phyloP scores from a whole-genome alignment of 2,329 filamentous ascomycete genomes.

The Xylogone sp. region DNA sequence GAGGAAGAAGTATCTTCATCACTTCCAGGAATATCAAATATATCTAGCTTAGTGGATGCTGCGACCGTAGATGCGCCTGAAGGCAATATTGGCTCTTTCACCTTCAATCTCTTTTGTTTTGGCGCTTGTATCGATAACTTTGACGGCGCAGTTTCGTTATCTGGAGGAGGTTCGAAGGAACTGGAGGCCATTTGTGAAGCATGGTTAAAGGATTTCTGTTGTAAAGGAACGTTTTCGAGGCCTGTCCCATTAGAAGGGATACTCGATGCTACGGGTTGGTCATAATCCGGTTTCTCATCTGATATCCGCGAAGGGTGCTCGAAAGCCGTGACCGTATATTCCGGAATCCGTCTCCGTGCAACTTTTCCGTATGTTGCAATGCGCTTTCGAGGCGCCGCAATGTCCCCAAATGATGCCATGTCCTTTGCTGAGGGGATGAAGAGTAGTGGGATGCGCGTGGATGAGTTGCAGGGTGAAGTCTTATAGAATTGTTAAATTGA shows the following conservation, averaged over 20 bases:
- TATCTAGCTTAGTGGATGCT: slow-evolving; percentile 1
- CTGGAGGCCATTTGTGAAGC: background rate
- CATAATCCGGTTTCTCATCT: slow-evolving; percentile 4
- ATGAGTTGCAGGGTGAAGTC: background rate
- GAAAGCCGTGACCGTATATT: slow-evolving; percentile 18
- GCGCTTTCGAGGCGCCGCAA: slow-evolving; percentile 20
- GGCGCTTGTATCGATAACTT: background rate
- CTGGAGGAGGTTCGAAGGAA: background rate
- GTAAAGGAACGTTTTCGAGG: background rate
- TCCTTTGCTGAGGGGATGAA: slow-evolving; percentile 1
- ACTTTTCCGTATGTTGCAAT: slow-evolving; percentile 30
- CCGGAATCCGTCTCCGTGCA: slow-evolving; percentile 22
- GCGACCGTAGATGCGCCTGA: background rate
- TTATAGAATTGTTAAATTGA: background rate
- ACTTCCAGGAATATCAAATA: slow-evolving; percentile 17
- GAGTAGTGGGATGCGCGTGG: background rate
- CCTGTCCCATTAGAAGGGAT: background rate
- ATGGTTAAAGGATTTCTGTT: background rate
- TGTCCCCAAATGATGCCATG: slow-evolving; percentile 25
- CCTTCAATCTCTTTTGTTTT: background rate
- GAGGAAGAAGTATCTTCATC: slow-evolving; percentile 15
- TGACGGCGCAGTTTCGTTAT: background rate
- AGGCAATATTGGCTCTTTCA: background rate
- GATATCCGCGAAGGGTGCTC: slow-evolving; percentile 16
- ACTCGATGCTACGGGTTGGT: background rate